A percentile compares a stretch with the other conserved stretches of the same genome.
phyloP scores from a whole-genome alignment of 306 rosid species.

The Rosa multiflora region DNA sequence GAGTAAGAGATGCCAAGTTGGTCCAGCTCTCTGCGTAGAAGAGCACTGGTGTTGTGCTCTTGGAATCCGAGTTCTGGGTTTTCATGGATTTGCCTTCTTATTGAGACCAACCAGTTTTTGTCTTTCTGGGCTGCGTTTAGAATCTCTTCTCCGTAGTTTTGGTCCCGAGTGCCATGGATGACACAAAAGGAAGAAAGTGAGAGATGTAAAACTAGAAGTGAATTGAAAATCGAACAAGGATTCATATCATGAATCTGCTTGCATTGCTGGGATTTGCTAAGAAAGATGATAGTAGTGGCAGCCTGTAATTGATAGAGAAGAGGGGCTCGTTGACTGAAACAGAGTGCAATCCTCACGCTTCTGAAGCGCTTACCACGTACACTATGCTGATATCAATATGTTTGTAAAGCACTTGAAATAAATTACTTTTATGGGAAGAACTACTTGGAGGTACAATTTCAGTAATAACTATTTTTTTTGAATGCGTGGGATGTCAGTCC shows the following conservation, averaged over 20 bases:
- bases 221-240: conserved; percentile 19
- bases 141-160: conserved; percentile 37
- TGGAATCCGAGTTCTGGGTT: conserved; percentile 66
- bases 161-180: conserved; percentile 17
- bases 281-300: neutral
- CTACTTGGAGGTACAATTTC: too few relatives aligned
- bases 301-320: neutral
- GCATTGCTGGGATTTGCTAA: neutral
- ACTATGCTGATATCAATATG: too few relatives aligned
- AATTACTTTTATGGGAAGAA: too few relatives aligned
- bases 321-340: neutral
- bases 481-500: too few relatives aligned
- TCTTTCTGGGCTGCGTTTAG: conserved; percentile 43
- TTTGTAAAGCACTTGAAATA: too few relatives aligned
- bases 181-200: conserved; percentile 9
- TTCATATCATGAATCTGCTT: conserved; percentile 14
- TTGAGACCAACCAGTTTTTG: conserved; percentile 55
- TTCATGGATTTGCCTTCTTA: conserved; percentile 66
- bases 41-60: conserved; percentile 70
- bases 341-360: neutral
- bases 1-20: conserved; percentile 47
- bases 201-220: conserved; percentile 15
- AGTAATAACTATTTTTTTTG: too few relatives aligned
- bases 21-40: conserved; percentile 54
- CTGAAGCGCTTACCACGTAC: too few relatives aligned